Conservation (phyloP, 202 grass and related monocot species). For the Digitaria exilis region DNA sequence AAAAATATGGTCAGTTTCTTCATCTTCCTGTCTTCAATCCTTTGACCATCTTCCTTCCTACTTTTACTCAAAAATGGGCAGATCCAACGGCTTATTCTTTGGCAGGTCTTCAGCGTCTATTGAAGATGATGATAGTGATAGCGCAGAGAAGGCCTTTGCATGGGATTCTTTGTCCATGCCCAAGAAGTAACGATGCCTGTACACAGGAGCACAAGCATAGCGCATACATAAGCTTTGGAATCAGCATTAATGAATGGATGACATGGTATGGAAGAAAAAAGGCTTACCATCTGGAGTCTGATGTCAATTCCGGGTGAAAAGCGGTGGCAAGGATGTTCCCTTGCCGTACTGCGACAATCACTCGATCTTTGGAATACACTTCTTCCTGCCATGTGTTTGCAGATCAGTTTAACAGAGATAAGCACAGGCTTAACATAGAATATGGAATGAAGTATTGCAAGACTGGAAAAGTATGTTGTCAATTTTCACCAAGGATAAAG, state of each 20-base stretch:
- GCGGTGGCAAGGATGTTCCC: constrained; percentile 86
- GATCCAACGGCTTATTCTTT: constrained; percentile 57
- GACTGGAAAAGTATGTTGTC: not conserved
- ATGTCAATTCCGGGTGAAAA: constrained; percentile 95
- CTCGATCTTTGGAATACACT: constrained; percentile 67
- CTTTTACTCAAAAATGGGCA: constrained; percentile 86
- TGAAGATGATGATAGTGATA: constrained; percentile 43
- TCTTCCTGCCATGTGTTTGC: constrained; percentile 53
- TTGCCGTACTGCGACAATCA: constrained; percentile 91
- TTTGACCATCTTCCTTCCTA: not conserved
- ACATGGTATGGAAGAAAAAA: not conserved
- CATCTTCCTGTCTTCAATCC: constrained; percentile 9
- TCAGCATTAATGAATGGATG: not conserved
- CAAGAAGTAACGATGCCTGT: constrained; percentile 82
- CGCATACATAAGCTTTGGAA: not conserved
- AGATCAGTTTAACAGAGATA: constrained; percentile 14
- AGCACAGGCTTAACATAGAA: not conserved
- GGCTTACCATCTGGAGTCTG: constrained; percentile 84
- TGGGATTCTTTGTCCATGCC: constrained; percentile 79
- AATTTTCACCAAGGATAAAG: not conserved
- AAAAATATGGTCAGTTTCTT: constrained; percentile 7
- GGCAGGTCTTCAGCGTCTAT: not conserved
- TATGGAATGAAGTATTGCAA: not conserved
- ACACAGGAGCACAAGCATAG: not conserved
- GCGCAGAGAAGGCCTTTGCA: constrained; percentile 36